Base-by-base conservation (phyloP, 176 grass and related monocot genomes). In the Zoysia japonica region DNA sequence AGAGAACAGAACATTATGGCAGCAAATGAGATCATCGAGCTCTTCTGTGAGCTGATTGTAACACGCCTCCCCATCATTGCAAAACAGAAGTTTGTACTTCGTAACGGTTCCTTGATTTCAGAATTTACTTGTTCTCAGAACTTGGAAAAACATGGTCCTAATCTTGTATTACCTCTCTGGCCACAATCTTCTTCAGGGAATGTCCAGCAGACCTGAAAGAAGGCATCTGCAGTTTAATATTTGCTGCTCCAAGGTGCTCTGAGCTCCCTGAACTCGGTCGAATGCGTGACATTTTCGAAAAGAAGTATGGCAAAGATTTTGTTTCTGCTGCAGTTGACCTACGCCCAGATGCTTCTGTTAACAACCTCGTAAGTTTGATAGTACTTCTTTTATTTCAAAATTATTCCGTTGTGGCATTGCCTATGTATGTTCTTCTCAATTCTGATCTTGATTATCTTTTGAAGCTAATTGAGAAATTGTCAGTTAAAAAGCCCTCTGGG, bases 151-250 rank as follows among this genome's bases (percentile, higher is more conserved):
- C 15, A 61, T 61, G 38, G 35, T 79, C 6, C 20, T 81, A 84
- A 80, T 75, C 39, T 70, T 78, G 37, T 35, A 2, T 36, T 63
- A 51, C 13, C 17, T 15, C 44, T 47, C 12, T 65, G 45, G 10
- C 64, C 16, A 84, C 47, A 19, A 5, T 72, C 43, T 84, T 86
- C 9, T 90, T 68, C 72, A 99, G 96, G 78, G 88, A 91, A 84
- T 99, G 96, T 51, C 92, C 92, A 20, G 75, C 78, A 14, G 96
- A 99, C 88, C 60, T 99, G 64, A 99, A 94, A 89, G 96, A 99
- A 99, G 90, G 96, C 65, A 95, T 99, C 78, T 93, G 90, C 72
- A 99, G 96, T 75, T 85, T 99, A 70, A 95, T 99, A 78, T 95
- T 89, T 87, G 92, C 96, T 41, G 84, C 92, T 64, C 96, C 96